phyloP scores from a whole-genome alignment of 2,329 filamentous ascomycete genomes.

The Dryadomyces quercivorus region DNA sequence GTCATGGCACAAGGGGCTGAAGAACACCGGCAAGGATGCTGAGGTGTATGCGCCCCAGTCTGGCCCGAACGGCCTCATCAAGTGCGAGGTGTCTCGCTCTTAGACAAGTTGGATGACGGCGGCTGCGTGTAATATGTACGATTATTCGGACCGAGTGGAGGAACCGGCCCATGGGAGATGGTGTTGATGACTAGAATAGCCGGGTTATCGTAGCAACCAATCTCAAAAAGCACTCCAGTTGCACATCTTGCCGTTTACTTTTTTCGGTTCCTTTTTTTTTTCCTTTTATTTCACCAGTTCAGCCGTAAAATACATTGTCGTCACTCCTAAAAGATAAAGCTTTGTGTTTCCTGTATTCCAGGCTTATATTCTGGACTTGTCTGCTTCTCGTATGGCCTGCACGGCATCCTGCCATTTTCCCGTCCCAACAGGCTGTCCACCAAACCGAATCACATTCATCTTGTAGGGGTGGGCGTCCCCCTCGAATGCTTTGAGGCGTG shows the following conservation, averaged over 20 bases:
- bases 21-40: constrained; percentile 92
- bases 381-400: constrained; percentile 35
- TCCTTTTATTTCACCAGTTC: too few relatives aligned
- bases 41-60: constrained; percentile 92
- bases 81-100: constrained; percentile 67
- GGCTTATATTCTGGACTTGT: constrained; percentile 36
- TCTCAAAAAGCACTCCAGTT: too few relatives aligned
- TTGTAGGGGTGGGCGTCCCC: constrained; percentile 86
- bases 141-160: too few relatives aligned
- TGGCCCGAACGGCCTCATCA: constrained; percentile 88
- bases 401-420: constrained; percentile 41
- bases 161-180: too few relatives aligned
- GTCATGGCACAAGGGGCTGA: constrained; percentile 88
- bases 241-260: too few relatives aligned
- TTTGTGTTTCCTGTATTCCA: too few relatives aligned
- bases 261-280: too few relatives aligned
- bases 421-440: constrained; percentile 41
- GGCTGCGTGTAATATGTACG: too few relatives aligned
- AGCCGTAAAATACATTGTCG: too few relatives aligned
- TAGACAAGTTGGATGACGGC: background rate
- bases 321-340: too few relatives aligned
- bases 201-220: too few relatives aligned
- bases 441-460: constrained; percentile 69
- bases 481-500: constrained; percentile 89
- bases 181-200: too few relatives aligned